These are phyloP conservation scores for Monilinia polystroma DNA, from an alignment of 2,329 filamentous ascomycete genomes.

Conservation along the genomic window DNA sequence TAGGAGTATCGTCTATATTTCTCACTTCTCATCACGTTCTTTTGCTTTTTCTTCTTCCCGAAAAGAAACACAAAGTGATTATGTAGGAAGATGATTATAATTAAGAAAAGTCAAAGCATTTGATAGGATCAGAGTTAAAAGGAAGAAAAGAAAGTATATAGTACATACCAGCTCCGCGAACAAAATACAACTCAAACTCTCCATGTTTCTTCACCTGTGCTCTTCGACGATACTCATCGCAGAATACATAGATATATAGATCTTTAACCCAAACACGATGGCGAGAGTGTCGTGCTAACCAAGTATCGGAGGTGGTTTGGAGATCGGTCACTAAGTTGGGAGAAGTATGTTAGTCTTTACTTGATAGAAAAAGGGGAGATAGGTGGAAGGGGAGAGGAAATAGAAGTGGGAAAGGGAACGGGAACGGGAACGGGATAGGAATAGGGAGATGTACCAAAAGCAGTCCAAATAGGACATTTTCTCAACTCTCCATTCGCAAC, in stretches of 20 bases:
- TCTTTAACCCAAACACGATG: constrained; percentile 53
- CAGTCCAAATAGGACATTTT: constrained; percentile 62
- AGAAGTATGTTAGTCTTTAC: background rate
- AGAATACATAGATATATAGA: constrained; percentile 59
- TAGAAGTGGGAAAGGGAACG: background rate
- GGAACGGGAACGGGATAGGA: background rate
- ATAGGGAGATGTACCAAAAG: constrained; percentile 50
- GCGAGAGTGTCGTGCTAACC: constrained; percentile 51
- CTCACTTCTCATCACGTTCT: background rate
- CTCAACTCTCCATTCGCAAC: constrained; percentile 55
- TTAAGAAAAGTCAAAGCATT: too few species aligned
- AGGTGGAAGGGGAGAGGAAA: background rate
- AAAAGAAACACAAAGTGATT: too few species aligned
- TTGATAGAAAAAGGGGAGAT: background rate
- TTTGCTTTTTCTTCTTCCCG: too few species aligned
- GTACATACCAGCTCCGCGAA: constrained; percentile 33
- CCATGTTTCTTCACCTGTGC: constrained; percentile 49
- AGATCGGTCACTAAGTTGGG: constrained; percentile 49
- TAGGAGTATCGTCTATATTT: background rate
- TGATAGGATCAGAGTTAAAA: background rate
- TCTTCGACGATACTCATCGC: constrained; percentile 53
- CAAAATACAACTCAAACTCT: constrained; percentile 39
- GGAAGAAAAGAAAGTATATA: background rate
- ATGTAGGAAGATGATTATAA: too few species aligned
- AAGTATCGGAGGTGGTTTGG: constrained; percentile 49